Evolutionary conservation across 805 yeast genomes (phyloP), one percentile per base, ranked within the genome.

Genomic region (Metschnikowia cubensis): DNA sequence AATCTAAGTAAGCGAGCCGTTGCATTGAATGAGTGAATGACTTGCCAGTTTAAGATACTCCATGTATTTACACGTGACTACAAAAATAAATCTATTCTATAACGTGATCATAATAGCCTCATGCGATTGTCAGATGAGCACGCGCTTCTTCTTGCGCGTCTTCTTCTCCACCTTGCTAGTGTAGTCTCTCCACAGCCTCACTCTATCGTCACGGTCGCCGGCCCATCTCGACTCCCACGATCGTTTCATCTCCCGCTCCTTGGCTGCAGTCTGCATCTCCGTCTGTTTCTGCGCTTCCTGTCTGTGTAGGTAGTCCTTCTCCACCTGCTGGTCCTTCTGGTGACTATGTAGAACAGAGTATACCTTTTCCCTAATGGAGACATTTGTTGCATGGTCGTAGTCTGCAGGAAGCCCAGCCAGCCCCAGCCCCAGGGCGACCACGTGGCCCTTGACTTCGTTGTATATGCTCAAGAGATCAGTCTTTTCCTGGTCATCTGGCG

Each of bases 181-280:
- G 60, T 76, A 84, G 7, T 59, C 61, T 47, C 89, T 65, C 90
- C 90, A 85, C 58, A 72, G 80, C 6, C 65, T 62, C 5, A 85
- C 87, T 35, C 90, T 64, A 10, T 61, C 62, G 39, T 82, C 88
- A 43, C 88, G 54, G 13, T 74, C 74, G 46, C 76, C 79, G 55
- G 84, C 89, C 90, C 90, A 85, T 18, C 71, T 67, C 44, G 69
- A 61, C 35, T 74, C 76, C 56, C 73, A 61, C 67, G 37, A 60
- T 21, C 47, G 51, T 44, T 69, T 62, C 21, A 50, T 41, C 47
- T 64, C 64, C 39, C 68, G 61, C 11, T 67, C 64, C 50, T 69
- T 68, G 14, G 64, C 75, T 51, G 47, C 75, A 71, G 76, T 54
- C 40, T 61, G 60, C 11, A 58, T 35, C 25, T 65, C 68, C 25